Evolutionary conservation across 176 grass and related monocot genomes (phyloP).

Genomic region (Microstegium vimineum): DNA sequence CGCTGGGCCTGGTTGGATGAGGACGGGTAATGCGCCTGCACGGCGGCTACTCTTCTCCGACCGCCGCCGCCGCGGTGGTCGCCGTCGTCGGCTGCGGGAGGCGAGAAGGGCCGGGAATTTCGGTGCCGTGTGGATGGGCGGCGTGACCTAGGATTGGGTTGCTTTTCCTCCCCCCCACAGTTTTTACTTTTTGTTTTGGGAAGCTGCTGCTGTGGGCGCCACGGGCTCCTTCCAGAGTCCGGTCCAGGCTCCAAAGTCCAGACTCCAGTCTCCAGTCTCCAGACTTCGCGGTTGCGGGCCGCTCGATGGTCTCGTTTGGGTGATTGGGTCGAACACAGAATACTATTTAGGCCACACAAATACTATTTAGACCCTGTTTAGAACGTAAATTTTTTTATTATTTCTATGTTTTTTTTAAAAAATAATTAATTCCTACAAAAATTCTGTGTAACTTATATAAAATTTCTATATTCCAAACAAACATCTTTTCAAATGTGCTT

Average conservation of each 20-base stretch:
- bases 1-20: not conserved
- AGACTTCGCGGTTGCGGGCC: not conserved
- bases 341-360: no score
- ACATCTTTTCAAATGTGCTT: not conserved
- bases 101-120: conserved; percentile 16
- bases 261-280: not conserved
- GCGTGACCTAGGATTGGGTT: conserved; percentile 39
- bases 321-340: not conserved
- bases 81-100: not conserved
- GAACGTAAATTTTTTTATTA: no score
- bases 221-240: not conserved
- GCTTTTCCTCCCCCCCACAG: not conserved
- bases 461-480: no score
- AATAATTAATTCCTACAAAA: no score
- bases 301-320: not conserved
- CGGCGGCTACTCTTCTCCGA: not conserved
- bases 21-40: not conserved
- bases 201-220: not conserved
- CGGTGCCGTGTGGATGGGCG: conserved; percentile 30
- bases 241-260: not conserved
- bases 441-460: no score
- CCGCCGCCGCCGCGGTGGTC: not conserved
- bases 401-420: no score
- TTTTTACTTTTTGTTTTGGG: not conserved
- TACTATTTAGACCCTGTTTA: no score